Percentiles rank a stretch among this genome's conserved stretches.
phyloP scores from a whole-genome alignment of 306 rosid species.

The Lathyrus aphaca region DNA sequence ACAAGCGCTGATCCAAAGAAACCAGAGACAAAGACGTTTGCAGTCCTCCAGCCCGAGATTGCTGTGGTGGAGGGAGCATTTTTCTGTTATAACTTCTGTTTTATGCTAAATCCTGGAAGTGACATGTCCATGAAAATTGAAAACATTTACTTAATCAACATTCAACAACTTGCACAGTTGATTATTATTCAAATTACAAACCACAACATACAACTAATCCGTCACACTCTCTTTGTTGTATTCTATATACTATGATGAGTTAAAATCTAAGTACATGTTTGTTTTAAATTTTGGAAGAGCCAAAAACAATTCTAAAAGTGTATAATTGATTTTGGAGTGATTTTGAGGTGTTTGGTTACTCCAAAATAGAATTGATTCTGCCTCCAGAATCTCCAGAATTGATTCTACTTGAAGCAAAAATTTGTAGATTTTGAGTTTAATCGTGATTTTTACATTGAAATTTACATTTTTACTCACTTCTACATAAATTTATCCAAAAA shows the following conservation, averaged over 20 bases:
- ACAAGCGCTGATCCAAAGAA: slow-evolving; percentile 71
- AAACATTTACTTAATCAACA: slow-evolving; percentile 38
- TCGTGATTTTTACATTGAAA: too few species aligned
- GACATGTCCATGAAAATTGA: slow-evolving; percentile 60
- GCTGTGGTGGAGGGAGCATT: slow-evolving; percentile 92
- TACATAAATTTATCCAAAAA: too few species aligned
- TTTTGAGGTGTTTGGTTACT: too few species aligned
- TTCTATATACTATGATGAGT: background rate
- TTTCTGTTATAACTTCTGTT: slow-evolving; percentile 48
- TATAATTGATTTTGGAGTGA: too few species aligned
- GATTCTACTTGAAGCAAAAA: too few species aligned
- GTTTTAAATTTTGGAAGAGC: too few species aligned
- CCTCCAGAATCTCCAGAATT: too few species aligned
- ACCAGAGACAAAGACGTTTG: slow-evolving; percentile 86
- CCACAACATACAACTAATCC: slow-evolving; percentile 5
- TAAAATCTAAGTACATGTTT: too few species aligned
- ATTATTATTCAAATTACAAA: slow-evolving; percentile 23
- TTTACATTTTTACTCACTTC: too few species aligned
- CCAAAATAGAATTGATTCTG: too few species aligned
- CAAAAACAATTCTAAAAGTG: too few species aligned
- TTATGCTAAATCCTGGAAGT: slow-evolving; percentile 67
- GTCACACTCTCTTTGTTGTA: background rate
- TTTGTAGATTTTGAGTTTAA: too few species aligned
- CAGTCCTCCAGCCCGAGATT: slow-evolving; percentile 71
- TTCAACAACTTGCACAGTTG: slow-evolving; percentile 33